Evolutionary conservation across 1,284 basidiomycete species (phyloP).

Genomic region (Ustilago shanxiensis): DNA sequence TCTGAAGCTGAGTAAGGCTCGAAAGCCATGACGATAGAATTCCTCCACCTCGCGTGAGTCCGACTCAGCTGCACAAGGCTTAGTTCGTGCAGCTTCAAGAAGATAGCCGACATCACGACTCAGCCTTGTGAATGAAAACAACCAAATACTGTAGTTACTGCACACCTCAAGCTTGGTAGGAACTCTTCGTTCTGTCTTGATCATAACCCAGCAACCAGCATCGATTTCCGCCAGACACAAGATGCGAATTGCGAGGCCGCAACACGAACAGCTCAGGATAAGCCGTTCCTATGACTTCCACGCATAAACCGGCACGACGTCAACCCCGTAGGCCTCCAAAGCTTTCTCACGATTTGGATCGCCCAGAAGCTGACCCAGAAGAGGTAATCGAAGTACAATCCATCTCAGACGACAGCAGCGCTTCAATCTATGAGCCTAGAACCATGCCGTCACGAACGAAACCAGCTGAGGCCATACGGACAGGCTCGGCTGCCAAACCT

Average conservation of each 20-base stretch:
- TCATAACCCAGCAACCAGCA: neutral
- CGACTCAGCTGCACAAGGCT: constrained; percentile 3
- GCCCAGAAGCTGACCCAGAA: constrained; percentile 38
- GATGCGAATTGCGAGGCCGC: neutral
- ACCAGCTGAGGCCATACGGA: neutral
- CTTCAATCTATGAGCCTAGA: neutral
- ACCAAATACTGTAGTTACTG: too few relatives aligned
- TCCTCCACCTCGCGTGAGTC: neutral
- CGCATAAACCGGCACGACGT: constrained; percentile 13
- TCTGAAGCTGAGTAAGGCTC: constrained; percentile 9
- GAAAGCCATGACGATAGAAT: constrained; percentile 1
- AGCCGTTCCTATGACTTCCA: constrained; percentile 18
- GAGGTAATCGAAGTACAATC: constrained; percentile 47
- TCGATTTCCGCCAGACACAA: neutral
- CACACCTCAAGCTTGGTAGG: neutral
- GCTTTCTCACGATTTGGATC: constrained; percentile 33
- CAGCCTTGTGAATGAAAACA: neutral
- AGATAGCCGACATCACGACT: neutral
- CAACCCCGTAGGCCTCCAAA: constrained; percentile 29
- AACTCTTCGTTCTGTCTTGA: neutral
- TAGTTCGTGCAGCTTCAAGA: neutral
- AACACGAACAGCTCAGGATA: neutral
- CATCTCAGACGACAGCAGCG: constrained; percentile 34
- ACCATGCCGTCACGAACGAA: constrained; percentile 27
- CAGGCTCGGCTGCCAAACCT: constrained; percentile 7